Evolutionary conservation across 768 basidiomycete genomes (phyloP).

Genomic region (Pulveroboletus sp.): DNA sequence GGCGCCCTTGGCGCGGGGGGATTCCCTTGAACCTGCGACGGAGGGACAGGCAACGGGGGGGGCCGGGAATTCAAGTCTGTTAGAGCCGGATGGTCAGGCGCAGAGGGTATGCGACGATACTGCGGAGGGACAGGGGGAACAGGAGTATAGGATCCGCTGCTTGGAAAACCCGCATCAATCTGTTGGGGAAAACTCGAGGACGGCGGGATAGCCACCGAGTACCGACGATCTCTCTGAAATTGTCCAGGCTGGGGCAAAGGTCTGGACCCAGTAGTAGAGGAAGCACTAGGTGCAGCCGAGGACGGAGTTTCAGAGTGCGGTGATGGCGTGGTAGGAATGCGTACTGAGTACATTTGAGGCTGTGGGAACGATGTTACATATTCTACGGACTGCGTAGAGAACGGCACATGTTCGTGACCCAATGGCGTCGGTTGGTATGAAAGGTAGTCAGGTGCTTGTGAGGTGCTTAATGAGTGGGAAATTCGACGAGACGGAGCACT

Average conservation of each 20-base stretch:
- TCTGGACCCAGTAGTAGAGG: slow-evolving; percentile 22
- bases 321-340: slow-evolving; percentile 18
- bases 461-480: slow-evolving; percentile 27
- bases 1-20: too few species aligned
- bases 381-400: slow-evolving; percentile 27
- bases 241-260: slow-evolving; percentile 32
- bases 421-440: slow-evolving; percentile 18
- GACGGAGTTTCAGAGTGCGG: slow-evolving; percentile 23
- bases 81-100: slow-evolving; percentile 23
- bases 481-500: slow-evolving; percentile 17
- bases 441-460: slow-evolving; percentile 26
- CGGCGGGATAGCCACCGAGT: slow-evolving; percentile 27
- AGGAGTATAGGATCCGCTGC: slow-evolving; percentile 16
- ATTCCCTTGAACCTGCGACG: slow-evolving; percentile 22
- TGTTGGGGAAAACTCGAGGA: slow-evolving; percentile 33
- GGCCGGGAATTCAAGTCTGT: slow-evolving; percentile 15
- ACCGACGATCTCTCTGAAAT: slow-evolving; percentile 28
- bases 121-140: slow-evolving; percentile 29
- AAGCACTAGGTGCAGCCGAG: not conserved
- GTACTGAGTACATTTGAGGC: slow-evolving; percentile 23
- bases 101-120: slow-evolving; percentile 30
- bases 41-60: slow-evolving; percentile 28
- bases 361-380: slow-evolving; percentile 17
- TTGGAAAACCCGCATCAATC: slow-evolving; percentile 13
- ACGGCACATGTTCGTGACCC: slow-evolving; percentile 21